Conservation (phyloP, 2,329 filamentous ascomycete species). For the Grosmannia huntii region DNA sequence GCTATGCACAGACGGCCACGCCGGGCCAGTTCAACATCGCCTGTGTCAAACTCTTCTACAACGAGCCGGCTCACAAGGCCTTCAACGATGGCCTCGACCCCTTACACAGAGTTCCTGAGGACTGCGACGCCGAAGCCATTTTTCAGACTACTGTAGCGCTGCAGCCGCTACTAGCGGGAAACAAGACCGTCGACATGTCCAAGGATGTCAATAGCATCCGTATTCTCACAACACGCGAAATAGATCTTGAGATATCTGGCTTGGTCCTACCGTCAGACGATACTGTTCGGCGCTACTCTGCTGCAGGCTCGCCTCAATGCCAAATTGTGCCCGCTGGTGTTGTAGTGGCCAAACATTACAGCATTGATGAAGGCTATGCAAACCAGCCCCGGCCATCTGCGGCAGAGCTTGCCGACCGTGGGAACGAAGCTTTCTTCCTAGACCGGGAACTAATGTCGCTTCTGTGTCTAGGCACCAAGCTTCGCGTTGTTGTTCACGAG, state of each 20-base stretch:
- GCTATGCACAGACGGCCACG: constrained; percentile 36
- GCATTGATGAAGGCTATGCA: constrained; percentile 36
- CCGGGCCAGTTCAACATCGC: constrained; percentile 76
- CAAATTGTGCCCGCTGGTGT: constrained; percentile 30
- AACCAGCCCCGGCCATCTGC: constrained; percentile 22
- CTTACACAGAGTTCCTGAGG: constrained; percentile 21
- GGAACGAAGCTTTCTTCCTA: constrained; percentile 43
- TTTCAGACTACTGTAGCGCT: constrained; percentile 32
- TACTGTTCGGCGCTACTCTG: constrained; percentile 29
- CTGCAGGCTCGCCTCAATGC: constrained; percentile 16
- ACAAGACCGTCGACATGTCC: constrained; percentile 18
- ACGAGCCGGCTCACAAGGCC: constrained; percentile 16
- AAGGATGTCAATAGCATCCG: constrained; percentile 20
- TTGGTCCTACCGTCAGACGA: constrained; percentile 34
- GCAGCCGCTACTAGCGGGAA: constrained; percentile 17
- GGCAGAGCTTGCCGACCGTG: constrained; percentile 14
- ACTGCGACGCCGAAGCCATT: constrained; percentile 27
- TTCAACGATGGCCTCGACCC: constrained; percentile 14
- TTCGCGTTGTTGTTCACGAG: constrained; percentile 41
- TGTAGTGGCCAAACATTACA: constrained; percentile 28
- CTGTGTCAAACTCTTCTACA: constrained; percentile 53
- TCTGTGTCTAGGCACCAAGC: constrained; percentile 52
- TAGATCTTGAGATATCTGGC: constrained; percentile 47
- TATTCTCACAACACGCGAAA: constrained; percentile 33
- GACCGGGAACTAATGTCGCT: constrained; percentile 43